Evolutionary conservation across 202 grass and related monocot species (phyloP).

Genomic region (Panicum virgatum): DNA sequence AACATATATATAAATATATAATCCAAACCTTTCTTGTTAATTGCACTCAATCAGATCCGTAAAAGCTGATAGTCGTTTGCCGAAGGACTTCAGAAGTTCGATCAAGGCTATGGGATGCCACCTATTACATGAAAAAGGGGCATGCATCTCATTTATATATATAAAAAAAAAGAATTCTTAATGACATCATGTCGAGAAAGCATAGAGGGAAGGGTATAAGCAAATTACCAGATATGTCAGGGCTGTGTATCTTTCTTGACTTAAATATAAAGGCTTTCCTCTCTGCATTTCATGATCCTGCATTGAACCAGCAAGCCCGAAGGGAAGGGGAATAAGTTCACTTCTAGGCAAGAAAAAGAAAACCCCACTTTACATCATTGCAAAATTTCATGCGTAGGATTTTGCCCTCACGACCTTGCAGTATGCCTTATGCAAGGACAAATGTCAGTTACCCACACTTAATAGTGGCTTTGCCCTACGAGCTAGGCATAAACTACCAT

Average conservation of each 20-base stretch:
- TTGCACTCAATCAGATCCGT: slow-evolving; percentile 59
- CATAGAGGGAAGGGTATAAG: background rate
- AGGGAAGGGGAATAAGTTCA: slow-evolving; percentile 14
- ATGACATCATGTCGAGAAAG: background rate
- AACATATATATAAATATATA: background rate
- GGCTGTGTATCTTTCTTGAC: slow-evolving; percentile 87
- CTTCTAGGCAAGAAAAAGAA: background rate
- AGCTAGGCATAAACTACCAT: background rate
- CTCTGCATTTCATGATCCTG: slow-evolving; percentile 92
- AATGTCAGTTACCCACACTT: background rate
- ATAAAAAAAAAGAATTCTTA: slow-evolving; percentile 13
- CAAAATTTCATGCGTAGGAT: background rate
- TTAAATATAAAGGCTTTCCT: slow-evolving; percentile 96
- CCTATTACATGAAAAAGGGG: slow-evolving; percentile 50
- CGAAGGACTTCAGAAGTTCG: slow-evolving; percentile 92
- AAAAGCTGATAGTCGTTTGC: slow-evolving; percentile 79
- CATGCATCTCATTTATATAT: slow-evolving; percentile 17
- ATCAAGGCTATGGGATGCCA: slow-evolving; percentile 98
- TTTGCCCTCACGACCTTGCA: background rate
- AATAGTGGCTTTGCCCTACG: background rate
- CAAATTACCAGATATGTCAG: slow-evolving; percentile 82
- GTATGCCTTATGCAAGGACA: background rate
- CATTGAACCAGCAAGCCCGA: slow-evolving; percentile 25
- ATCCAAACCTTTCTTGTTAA: slow-evolving; percentile 42
- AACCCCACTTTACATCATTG: background rate